Conservation (phyloP, 2,329 filamentous ascomycete genomes). For the Cytospora schulzeri region DNA sequence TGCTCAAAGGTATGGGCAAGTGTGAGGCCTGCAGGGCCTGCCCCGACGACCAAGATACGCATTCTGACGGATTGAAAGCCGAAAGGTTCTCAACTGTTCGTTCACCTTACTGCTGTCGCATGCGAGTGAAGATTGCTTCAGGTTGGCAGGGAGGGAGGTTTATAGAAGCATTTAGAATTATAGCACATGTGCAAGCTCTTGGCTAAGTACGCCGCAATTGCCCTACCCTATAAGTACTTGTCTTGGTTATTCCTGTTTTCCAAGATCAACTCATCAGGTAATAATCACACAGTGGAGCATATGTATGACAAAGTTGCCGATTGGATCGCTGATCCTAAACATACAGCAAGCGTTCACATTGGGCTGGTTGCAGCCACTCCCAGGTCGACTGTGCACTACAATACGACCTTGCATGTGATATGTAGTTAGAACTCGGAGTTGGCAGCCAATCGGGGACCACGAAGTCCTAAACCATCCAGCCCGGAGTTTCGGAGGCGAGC, state of each 20-base stretch:
- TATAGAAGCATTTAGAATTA: neutral
- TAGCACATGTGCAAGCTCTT: neutral
- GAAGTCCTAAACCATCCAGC: neutral
- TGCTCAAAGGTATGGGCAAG: constrained; percentile 5
- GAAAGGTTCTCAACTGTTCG: neutral
- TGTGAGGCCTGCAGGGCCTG: constrained; percentile 3
- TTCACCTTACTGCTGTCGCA: neutral
- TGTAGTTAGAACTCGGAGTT: neutral
- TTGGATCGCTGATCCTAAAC: constrained; percentile 2
- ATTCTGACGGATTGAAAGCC: neutral
- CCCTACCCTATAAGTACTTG: neutral
- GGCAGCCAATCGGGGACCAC: neutral
- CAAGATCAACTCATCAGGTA: no score
- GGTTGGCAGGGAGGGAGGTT: neutral
- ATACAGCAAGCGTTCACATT: neutral
- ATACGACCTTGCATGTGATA: neutral
- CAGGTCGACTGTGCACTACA: no score
- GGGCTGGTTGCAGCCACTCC: neutral
- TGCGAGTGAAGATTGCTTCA: neutral
- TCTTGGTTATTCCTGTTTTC: neutral
- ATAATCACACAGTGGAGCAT: neutral
- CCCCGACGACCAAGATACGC: constrained; percentile 7
- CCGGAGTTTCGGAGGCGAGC: constrained; percentile 2
- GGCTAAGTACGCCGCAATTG: neutral
- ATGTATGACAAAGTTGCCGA: neutral